A percentile compares a stretch with the other conserved stretches of the same genome.
Conservation (phyloP, 2,329 filamentous ascomycete species). For the Trichoderma sp. region DNA sequence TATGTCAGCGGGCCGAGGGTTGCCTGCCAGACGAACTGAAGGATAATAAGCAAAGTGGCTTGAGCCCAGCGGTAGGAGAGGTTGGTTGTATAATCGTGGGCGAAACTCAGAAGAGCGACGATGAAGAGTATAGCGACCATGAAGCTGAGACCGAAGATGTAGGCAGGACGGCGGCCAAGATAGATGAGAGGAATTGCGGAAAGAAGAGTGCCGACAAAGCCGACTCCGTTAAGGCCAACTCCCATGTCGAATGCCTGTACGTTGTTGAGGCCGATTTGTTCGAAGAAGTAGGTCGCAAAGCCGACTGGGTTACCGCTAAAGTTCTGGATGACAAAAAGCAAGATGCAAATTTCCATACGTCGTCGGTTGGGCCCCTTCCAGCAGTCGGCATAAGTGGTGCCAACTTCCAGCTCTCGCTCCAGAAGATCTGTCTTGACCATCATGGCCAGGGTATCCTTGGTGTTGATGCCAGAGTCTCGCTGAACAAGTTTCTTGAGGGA, state of each 20-base stretch:
- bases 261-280: constrained; percentile 28
- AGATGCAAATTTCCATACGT: constrained; percentile 50
- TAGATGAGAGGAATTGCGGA: constrained; percentile 48
- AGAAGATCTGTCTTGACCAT: constrained; percentile 47
- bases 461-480: constrained; percentile 19
- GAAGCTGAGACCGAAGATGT: constrained; percentile 47
- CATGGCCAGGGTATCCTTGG: constrained; percentile 37
- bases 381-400: constrained; percentile 46
- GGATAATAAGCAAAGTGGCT: constrained; percentile 51
- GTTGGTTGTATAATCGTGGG: constrained; percentile 17
- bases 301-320: constrained; percentile 27
- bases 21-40: constrained; percentile 56
- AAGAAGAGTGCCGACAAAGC: constrained; percentile 43
- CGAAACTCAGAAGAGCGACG: constrained; percentile 41
- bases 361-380: constrained; percentile 48
- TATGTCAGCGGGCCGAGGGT: constrained; percentile 58
- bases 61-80: constrained; percentile 41
- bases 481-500: constrained; percentile 19
- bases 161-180: constrained; percentile 48
- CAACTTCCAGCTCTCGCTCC: constrained; percentile 39
- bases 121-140: constrained; percentile 43
- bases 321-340: constrained; percentile 27
- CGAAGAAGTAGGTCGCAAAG: constrained; percentile 29
- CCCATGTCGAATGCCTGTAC: constrained; percentile 29
- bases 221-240: constrained; percentile 22